Evolutionary conservation across 2,329 filamentous ascomycete genomes (phyloP), one percentile per base, ranked within the genome.

Genomic region (Fusarium sp.): DNA sequence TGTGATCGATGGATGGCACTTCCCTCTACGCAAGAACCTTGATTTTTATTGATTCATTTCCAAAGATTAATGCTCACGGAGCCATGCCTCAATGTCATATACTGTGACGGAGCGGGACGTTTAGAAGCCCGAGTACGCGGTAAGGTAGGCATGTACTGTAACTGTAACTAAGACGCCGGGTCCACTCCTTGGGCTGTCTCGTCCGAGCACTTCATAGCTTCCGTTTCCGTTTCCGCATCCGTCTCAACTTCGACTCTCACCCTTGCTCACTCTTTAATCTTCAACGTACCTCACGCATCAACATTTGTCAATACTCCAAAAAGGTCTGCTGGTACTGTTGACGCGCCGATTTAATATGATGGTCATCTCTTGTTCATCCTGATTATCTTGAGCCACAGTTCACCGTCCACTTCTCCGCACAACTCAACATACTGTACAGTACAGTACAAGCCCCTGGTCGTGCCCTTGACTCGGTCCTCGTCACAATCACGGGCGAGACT

Each of bases 101-200:
- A 50, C 59, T 53, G 53, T 45, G 20, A 24, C 34, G 42, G 39
- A 31, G 48, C 56, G 45, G 28, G 28, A 31, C 10, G 28, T 31
- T 31, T 13, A 31, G 38, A 40, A 26, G 45, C 42, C 55, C 46
- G 40, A 53, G 46, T n/a, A 28, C 36, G 46, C 45, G 20, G 38
- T 5, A 24, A 31, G 24, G 36, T n/a, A 31, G 20, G 36, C 36
- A 28, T 7, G 28, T 26, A 51, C 18, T 22, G 45, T 52, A 57
- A 26, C n/a, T 43, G 42, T 33, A 39, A 38, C 42, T 48, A 46
- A 24, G 34, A 65, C 34, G 24, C 31, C 26, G 61, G 70, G 49
- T 56, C 70, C 67, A 69, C 70, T 62, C 36, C 57, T 59, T 60
- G 53, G 62, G 60, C 62, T 65, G 62, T 48, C 36, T 40, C 43